Conservation (phyloP, 2,329 filamentous ascomycete genomes). For the Massarina eburnea region DNA sequence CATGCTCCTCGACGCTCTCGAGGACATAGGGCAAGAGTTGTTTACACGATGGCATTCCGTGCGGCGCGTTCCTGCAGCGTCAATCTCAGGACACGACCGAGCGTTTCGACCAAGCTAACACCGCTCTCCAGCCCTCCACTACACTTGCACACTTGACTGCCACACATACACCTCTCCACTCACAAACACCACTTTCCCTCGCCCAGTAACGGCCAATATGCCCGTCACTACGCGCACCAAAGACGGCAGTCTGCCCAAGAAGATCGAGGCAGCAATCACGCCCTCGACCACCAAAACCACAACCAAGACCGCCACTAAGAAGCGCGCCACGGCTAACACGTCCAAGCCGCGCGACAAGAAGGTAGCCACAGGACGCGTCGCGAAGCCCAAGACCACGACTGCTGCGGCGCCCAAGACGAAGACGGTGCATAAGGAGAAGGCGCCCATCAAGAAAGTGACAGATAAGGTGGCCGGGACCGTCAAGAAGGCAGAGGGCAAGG, state of each 20-base stretch:
- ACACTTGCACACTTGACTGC: neutral
- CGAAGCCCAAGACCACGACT: slow-evolving; percentile 22
- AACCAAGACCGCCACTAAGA: slow-evolving; percentile 42
- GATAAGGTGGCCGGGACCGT: slow-evolving; percentile 27
- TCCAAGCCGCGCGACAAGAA: slow-evolving; percentile 42
- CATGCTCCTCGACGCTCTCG: neutral
- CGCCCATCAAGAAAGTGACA: slow-evolving; percentile 28
- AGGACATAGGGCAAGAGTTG: neutral
- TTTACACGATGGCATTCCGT: neutral
- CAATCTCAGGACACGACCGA: neutral
- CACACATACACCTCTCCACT: neutral
- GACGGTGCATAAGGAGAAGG: slow-evolving; percentile 26
- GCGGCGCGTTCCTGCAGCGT: neutral
- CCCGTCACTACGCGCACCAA: slow-evolving; percentile 42
- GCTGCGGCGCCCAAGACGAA: slow-evolving; percentile 18
- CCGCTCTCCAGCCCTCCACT: neutral
- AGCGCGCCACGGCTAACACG: slow-evolving; percentile 36
- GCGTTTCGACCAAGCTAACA: neutral
- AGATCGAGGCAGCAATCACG: slow-evolving; percentile 41
- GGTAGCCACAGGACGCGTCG: slow-evolving; percentile 31
- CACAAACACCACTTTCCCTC: neutral
- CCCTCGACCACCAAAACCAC: slow-evolving; percentile 47
- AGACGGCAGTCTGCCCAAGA: slow-evolving; percentile 47
- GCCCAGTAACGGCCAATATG: slow-evolving; percentile 15
- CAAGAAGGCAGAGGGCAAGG: slow-evolving; percentile 25